Evolutionary conservation across 768 basidiomycete genomes (phyloP).

Genomic region (Boletus fagicola): DNA sequence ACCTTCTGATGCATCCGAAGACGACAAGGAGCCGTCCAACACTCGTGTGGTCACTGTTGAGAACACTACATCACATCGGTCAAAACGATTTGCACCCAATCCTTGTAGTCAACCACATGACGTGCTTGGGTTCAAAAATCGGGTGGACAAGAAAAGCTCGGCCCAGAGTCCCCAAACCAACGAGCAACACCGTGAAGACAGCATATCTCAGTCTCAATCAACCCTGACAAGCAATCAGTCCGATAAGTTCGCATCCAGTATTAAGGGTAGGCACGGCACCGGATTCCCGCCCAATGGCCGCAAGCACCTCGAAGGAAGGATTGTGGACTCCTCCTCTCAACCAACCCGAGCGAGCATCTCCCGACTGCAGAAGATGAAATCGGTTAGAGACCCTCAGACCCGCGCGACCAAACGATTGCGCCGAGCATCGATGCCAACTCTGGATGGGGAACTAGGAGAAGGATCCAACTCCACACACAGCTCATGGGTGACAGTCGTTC

Average conservation of each 20-base stretch:
- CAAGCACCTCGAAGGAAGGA: neutral
- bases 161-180: neutral
- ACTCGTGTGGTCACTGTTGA: neutral
- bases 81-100: slow-evolving; percentile 13
- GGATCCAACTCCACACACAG: neutral
- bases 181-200: neutral
- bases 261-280: neutral
- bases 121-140: neutral
- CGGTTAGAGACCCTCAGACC: neutral
- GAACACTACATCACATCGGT: slow-evolving; percentile 4
- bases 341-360: neutral
- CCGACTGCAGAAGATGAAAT: neutral
- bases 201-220: neutral
- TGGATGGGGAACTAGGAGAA: neutral
- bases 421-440: neutral
- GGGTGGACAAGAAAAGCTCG: neutral
- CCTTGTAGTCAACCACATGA: neutral
- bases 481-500: neutral
- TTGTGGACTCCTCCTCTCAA: neutral
- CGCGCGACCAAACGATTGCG: slow-evolving; percentile 16
- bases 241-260: neutral
- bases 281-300: neutral
- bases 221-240: neutral
- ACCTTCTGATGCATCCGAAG: slow-evolving; percentile 23
- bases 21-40: slow-evolving; percentile 14